Base-by-base conservation (phyloP, 768 basidiomycete species). In the Lentinula detonsa region DNA sequence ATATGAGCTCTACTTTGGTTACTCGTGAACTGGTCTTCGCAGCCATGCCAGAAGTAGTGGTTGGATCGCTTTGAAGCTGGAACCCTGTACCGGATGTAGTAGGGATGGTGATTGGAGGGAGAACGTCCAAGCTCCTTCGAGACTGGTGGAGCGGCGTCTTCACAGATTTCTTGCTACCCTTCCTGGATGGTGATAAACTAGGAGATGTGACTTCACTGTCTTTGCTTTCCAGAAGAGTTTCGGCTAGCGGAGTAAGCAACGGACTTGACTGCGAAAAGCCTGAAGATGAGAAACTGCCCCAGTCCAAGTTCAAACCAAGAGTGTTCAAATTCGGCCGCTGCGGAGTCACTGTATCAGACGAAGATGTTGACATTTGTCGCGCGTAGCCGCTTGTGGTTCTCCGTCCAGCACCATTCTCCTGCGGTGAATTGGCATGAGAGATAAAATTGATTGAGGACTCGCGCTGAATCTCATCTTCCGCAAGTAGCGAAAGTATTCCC, bases 231-330 rank as follows among this genome's bases (percentile, higher is more conserved):
- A 84, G 71, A 9, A 89, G 76, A 0, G 86, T 85, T 1, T 78
- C 72, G 10, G 83, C 82, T 4, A 92, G 78, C 18, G 80, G 79
- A 0, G 72, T 68, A 16, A 70, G 72, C 15, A 72, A 67, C 9
- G 76, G 68, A 5, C 75, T 71, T 0, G 74, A 65, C 45, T 80
- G 75, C 11, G 81, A 69, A 70, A 88, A 92, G 3, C 90, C 90
- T 0, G 81, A 74, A 1, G 80, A 72, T 0, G 88, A 85, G 71
- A 92, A 91, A 42, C 85, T 81, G 5, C 77, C 69, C 90, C 90
- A 92, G 65, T 90, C 87, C 51, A 77, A 66, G 74, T 64, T 43
- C 15, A 23, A 11, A 15, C 15, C 35, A 34, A 51, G 50, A 35
- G 9, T 51, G 13, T 34, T 43, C 6, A 31, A 28, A n/a, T 21